Conservation (phyloP, 1,284 basidiomycete species). For the Pseudozyma tsukubaensis region DNA sequence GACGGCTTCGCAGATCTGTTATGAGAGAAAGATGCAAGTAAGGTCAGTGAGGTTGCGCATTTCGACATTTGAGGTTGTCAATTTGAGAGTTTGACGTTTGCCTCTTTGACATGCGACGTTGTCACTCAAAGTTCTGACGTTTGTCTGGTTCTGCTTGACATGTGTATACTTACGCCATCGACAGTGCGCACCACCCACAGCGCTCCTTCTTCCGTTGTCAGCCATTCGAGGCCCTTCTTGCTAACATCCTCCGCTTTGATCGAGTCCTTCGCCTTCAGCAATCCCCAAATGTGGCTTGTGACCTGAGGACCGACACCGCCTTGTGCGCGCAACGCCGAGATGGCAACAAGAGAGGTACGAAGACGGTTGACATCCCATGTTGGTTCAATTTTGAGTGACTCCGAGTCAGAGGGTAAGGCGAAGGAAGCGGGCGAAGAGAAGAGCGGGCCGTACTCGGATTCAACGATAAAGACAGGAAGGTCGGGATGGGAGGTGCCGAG, state of each 20-base stretch:
- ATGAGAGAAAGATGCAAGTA: not conserved
- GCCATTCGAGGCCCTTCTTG: conserved; percentile 78
- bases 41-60: not conserved
- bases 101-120: too few relatives aligned
- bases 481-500: conserved; percentile 80
- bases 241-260: conserved; percentile 69
- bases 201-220: conserved; percentile 87
- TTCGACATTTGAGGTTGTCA: not conserved
- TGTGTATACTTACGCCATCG: conserved; percentile 73
- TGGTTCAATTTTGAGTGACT: conserved; percentile 59
- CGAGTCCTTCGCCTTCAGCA: conserved; percentile 78
- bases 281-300: conserved; percentile 89
- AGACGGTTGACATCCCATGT: conserved; percentile 81
- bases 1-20: conserved; percentile 52
- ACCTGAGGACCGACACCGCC: conserved; percentile 90
- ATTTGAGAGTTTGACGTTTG: too few relatives aligned
- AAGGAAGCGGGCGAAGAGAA: conserved; percentile 78
- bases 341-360: conserved; percentile 86
- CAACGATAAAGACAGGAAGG: conserved; percentile 84
- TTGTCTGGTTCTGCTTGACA: not conserved
- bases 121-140: not conserved
- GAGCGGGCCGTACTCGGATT: conserved; percentile 85
- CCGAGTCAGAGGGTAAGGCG: conserved; percentile 32
- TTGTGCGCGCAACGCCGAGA: conserved; percentile 87
- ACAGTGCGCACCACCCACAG: conserved; percentile 90